phyloP scores from a whole-genome alignment of 2,329 filamentous ascomycete species.

The Apiospora hydei region DNA sequence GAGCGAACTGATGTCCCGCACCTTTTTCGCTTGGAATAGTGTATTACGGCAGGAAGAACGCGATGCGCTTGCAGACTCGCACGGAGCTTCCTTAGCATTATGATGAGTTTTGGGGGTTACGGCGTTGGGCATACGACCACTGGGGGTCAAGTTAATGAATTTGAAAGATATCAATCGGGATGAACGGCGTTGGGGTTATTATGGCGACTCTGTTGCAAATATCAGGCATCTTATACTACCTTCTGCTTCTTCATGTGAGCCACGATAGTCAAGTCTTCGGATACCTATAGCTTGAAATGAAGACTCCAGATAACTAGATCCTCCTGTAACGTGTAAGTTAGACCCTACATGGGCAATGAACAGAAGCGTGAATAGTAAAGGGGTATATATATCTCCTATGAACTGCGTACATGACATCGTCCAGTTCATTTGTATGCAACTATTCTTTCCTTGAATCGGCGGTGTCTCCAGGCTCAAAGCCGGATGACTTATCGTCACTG shows the following conservation, averaged over 20 bases:
- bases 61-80: not conserved
- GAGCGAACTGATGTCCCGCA: constrained; percentile 27
- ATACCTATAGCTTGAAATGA: not conserved
- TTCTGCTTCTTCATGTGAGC: not conserved
- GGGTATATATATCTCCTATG: too few species aligned
- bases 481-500: too few species aligned
- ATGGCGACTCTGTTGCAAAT: not conserved
- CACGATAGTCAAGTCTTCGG: not conserved
- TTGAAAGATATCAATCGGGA: constrained; percentile 9
- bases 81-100: not conserved
- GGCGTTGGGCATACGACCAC: not conserved
- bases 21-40: constrained; percentile 29
- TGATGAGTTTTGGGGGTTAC: not conserved
- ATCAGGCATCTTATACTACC: not conserved
- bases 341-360: too few species aligned
- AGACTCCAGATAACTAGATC: not conserved
- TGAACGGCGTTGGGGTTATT: not conserved
- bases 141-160: not conserved
- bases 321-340: too few species aligned
- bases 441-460: too few species aligned
- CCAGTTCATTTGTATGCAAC: too few species aligned
- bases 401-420: not conserved
- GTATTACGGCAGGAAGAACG: constrained; percentile 9
- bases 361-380: too few species aligned
- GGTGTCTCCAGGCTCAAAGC: too few species aligned